Percentiles rank a stretch among this genome's conserved stretches.
These are phyloP conservation scores for Tephrocybe sp. DNA, from an alignment of 768 basidiomycete species.

Conservation along the genomic window DNA sequence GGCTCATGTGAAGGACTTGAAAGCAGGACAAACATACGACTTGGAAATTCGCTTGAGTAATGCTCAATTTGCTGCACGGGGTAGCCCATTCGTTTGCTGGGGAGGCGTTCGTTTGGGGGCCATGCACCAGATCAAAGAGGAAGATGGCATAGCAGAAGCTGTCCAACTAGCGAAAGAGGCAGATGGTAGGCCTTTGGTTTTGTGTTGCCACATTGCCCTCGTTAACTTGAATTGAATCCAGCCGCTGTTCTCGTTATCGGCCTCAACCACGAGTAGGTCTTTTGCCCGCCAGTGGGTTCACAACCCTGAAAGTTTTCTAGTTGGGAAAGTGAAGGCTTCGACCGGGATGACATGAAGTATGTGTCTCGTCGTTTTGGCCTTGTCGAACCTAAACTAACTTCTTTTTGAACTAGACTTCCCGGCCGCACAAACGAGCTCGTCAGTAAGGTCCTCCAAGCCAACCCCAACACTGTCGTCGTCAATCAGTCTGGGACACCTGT, in stretches of 20 bases:
- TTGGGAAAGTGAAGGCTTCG: constrained; percentile 62
- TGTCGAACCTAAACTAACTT: not conserved
- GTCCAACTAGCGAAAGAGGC: constrained; percentile 35
- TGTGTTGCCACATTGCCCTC: not conserved
- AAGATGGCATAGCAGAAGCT: constrained; percentile 42
- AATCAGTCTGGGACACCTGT: constrained; percentile 58
- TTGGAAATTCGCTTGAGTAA: constrained; percentile 39
- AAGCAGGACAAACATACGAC: constrained; percentile 40
- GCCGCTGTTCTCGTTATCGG: constrained; percentile 52
- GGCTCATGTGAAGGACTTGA: constrained; percentile 33
- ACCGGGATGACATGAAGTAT: constrained; percentile 47
- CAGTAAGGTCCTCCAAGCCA: constrained; percentile 43
- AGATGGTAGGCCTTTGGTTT: constrained; percentile 31
- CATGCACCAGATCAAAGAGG: constrained; percentile 29
- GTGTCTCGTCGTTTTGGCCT: constrained; percentile 7
- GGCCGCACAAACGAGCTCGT: constrained; percentile 54
- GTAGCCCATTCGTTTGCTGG: constrained; percentile 37
- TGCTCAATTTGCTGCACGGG: constrained; percentile 31
- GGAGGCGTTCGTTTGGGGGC: constrained; percentile 40
- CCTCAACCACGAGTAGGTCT: constrained; percentile 50
- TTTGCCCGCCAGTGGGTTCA: not conserved
- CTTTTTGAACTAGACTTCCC: constrained; percentile 36
- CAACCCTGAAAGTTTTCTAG: constrained; percentile 6
- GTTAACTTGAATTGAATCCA: constrained; percentile 12
- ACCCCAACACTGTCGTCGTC: constrained; percentile 55